phyloP scores from a whole-genome alignment of 768 basidiomycete genomes.

The Pleurotus giganteus region DNA sequence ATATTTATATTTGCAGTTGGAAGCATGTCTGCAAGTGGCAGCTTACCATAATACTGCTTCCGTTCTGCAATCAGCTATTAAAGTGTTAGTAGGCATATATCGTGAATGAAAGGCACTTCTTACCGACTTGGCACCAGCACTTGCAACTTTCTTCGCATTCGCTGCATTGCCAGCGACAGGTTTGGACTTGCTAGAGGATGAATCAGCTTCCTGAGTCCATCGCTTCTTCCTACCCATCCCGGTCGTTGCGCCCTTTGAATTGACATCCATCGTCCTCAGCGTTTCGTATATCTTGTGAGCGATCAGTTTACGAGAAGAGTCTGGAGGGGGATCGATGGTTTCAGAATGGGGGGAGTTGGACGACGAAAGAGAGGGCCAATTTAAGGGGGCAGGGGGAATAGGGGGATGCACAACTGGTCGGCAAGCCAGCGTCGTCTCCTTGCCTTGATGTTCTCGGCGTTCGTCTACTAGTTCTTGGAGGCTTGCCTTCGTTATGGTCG shows the following conservation, averaged over 20 bases:
- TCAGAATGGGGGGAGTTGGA: no score
- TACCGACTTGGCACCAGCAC: not conserved
- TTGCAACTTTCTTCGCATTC: not conserved
- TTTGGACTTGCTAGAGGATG: not conserved
- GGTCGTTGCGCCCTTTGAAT: not conserved
- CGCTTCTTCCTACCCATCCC: not conserved
- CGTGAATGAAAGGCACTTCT: not conserved
- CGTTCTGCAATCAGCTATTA: not conserved
- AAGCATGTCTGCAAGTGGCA: not conserved
- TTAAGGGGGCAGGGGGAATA: no score
- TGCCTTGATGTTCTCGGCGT: slow-evolving; percentile 16
- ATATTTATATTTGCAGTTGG: not conserved
- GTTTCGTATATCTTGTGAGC: not conserved
- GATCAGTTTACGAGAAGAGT: not conserved
- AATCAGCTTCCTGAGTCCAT: not conserved
- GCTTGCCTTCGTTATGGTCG: no score
- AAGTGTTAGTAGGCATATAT: not conserved
- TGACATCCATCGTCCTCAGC: not conserved
- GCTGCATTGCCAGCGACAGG: not conserved
- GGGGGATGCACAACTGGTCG: not conserved
- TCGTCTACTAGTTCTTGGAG: no score
- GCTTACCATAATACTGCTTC: not conserved
- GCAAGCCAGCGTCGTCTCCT: slow-evolving; percentile 14
- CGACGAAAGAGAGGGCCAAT: no score
- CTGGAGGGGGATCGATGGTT: no score